Base-by-base conservation (phyloP, 2,329 filamentous ascomycete species). In the Seiridium unicorne region DNA sequence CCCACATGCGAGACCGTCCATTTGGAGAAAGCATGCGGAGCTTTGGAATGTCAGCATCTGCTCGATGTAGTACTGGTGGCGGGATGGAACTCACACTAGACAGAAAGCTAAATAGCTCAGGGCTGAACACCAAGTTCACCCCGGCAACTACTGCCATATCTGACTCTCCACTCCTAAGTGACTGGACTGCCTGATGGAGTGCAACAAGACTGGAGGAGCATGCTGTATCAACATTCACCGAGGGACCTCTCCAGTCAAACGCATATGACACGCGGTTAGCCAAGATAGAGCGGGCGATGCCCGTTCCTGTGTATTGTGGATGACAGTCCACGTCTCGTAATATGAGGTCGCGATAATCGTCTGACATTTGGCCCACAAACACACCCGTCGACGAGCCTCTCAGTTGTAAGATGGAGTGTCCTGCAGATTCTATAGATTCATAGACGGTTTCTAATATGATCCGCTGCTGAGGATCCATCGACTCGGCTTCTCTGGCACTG, bases 361-460 rank as follows among this genome's bases (percentile, higher is more conserved):
- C n/a, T 7, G n/a, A 13, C 5, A 40, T 9, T 5, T 11, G 18
- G 11, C n/a, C 51, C 34, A 55, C 26, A 4, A 40, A 35, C 11
- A 55, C 51, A 2, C 32, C 32, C 18, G 54, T 57, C 6, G 44
- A 5, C 10, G 54, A 57, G 10, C 54, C 54, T 11, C 10, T 5
- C 4, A 57, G n/a, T n/a, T 13, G 8, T n/a, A 4, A 9, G n/a
- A 47, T 11, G 40, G 31, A 10, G n/a, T 32, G 9, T 13, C 58
- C 44, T 3, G 51, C 42, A 9, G 44, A 36, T 58, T 60, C 58
- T 10, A 60, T 5, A 26, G 63, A 62, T 51, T 75, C 72, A 56
- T 72, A 74, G 3, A 71, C 66, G 1, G 65, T 67, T 57, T 75
- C 73, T 9, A 70, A 61, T 5, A 68, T 56, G 3, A 65, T n/a